A percentile compares a stretch with the other conserved stretches of the same genome.
Conservation (phyloP, 176 grass and related monocot genomes). For the Eleusine coracana region DNA sequence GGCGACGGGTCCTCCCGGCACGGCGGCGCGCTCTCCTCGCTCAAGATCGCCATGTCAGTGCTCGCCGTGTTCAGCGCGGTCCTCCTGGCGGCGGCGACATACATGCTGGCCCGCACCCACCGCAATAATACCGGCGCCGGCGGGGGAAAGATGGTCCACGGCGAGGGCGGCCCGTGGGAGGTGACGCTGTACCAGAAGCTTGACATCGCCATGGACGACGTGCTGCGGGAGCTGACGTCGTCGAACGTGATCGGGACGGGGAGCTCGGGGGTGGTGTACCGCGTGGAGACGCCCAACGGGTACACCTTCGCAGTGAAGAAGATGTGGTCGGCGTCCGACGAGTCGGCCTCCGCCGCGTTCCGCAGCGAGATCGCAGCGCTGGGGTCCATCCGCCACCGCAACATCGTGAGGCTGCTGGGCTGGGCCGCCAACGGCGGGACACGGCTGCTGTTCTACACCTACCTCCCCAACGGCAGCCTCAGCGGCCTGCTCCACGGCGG, state of each 20-base stretch:
- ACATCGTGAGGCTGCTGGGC: constrained; percentile 88
- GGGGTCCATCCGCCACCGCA: constrained; percentile 87
- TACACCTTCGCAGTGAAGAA: constrained; percentile 82
- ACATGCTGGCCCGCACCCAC: constrained; percentile 60
- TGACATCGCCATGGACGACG: constrained; percentile 73
- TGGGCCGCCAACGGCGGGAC: constrained; percentile 78
- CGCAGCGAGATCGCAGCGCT: constrained; percentile 84
- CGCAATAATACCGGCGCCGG: constrained; percentile 1
- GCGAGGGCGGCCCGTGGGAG: constrained; percentile 69
- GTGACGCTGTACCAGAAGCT: constrained; percentile 97
- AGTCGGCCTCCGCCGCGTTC: constrained; percentile 50
- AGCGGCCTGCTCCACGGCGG: constrained; percentile 78
- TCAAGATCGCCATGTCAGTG: constrained; percentile 76
- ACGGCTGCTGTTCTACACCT: constrained; percentile 81
- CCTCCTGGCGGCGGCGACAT: constrained; percentile 61
- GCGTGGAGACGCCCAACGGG: constrained; percentile 64
- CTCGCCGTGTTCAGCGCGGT: constrained; percentile 64
- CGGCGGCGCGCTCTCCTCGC: constrained; percentile 40
- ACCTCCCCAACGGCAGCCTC: constrained; percentile 85
- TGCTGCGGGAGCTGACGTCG: constrained; percentile 71
- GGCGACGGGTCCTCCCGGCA: constrained; percentile 34
- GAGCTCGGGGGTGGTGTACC: constrained; percentile 92
- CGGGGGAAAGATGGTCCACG: background rate
- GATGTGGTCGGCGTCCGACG: constrained; percentile 89
- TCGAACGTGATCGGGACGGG: constrained; percentile 89